These are phyloP conservation scores for Chlamydomonas eustigma DNA, from an alignment of 139 green algal species.

Conservation along the genomic window DNA sequence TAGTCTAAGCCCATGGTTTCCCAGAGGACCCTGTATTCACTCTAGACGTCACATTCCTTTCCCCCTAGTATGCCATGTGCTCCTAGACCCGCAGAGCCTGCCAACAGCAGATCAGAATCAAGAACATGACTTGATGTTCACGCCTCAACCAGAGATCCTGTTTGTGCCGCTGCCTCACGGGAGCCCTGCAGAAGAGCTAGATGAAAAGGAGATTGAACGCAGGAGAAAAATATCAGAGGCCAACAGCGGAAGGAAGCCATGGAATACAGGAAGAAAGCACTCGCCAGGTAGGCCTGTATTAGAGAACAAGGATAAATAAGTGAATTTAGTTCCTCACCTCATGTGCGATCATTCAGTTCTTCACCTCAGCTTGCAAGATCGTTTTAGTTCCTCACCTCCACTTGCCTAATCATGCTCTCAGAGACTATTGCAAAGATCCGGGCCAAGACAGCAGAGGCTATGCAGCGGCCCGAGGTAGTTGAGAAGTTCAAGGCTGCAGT, in stretches of 20 bases:
- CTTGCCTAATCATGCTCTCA: not conserved
- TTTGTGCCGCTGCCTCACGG: too few relatives aligned
- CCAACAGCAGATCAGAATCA: too few relatives aligned
- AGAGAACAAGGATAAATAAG: not conserved
- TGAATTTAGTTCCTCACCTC: not conserved
- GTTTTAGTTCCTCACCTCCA: not conserved
- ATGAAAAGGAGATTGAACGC: constrained; percentile 39
- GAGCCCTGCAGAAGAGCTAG: not conserved
- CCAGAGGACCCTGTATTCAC: too few relatives aligned
- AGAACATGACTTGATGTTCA: too few relatives aligned
- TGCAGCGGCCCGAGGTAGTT: constrained; percentile 37
- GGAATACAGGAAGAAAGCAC: constrained; percentile 64
- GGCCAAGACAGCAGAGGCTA: constrained; percentile 30
- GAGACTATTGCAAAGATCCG: constrained; percentile 37
- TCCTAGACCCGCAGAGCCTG: too few relatives aligned
- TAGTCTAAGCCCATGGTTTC: too few relatives aligned
- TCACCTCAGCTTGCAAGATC: not conserved
- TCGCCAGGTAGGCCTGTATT: constrained; percentile 30
- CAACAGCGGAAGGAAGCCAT: constrained; percentile 53
- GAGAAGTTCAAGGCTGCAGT: constrained; percentile 17
- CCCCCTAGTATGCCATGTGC: too few relatives aligned
- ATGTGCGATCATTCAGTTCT: not conserved
- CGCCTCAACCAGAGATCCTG: too few relatives aligned
- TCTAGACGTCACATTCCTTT: too few relatives aligned
- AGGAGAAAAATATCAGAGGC: constrained; percentile 47